Evolutionary conservation across 1,284 basidiomycete genomes (phyloP).

Genomic region (Cutaneotrichosporon sp.): DNA sequence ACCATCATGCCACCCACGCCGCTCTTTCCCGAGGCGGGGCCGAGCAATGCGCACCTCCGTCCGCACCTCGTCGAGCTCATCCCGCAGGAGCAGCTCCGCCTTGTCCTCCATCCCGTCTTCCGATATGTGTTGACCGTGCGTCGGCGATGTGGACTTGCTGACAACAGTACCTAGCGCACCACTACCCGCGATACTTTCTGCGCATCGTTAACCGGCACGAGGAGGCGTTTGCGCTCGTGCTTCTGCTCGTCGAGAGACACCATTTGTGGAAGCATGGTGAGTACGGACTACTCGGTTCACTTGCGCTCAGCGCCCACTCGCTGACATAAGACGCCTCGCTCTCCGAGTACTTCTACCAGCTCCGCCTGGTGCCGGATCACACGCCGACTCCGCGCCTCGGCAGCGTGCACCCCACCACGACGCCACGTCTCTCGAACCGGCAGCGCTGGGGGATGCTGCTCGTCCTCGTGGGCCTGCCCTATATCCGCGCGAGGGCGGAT

Average conservation of each 20-base stretch:
- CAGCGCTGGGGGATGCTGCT: slow-evolving; percentile 64
- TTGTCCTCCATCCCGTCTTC: slow-evolving; percentile 88
- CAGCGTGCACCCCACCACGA: slow-evolving; percentile 9
- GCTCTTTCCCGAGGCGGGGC: slow-evolving; percentile 24
- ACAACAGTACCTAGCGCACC: slow-evolving; percentile 84
- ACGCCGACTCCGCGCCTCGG: slow-evolving; percentile 39
- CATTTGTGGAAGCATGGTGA: slow-evolving; percentile 80
- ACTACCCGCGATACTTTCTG: slow-evolving; percentile 88
- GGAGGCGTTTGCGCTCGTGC: slow-evolving; percentile 85
- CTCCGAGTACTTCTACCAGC: slow-evolving; percentile 51
- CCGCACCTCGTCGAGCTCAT: slow-evolving; percentile 95
- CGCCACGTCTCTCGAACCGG: slow-evolving; percentile 30
- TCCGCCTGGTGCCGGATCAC: slow-evolving; percentile 31
- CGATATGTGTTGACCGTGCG: slow-evolving; percentile 90
- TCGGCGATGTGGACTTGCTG: background rate
- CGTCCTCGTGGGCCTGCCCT: slow-evolving; percentile 83
- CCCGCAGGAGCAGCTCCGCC: slow-evolving; percentile 90
- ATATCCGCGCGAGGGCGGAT: slow-evolving; percentile 80
- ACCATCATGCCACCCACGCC: background rate
- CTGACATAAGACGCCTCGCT: slow-evolving; percentile 45
- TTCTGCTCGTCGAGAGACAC: slow-evolving; percentile 85
- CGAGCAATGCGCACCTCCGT: slow-evolving; percentile 43
- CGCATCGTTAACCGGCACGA: slow-evolving; percentile 92
- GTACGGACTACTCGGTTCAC: slow-evolving; percentile 13
- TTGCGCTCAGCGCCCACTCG: background rate